phyloP scores from a whole-genome alignment of 768 basidiomycete genomes.

The Antrodiella citrinella region DNA sequence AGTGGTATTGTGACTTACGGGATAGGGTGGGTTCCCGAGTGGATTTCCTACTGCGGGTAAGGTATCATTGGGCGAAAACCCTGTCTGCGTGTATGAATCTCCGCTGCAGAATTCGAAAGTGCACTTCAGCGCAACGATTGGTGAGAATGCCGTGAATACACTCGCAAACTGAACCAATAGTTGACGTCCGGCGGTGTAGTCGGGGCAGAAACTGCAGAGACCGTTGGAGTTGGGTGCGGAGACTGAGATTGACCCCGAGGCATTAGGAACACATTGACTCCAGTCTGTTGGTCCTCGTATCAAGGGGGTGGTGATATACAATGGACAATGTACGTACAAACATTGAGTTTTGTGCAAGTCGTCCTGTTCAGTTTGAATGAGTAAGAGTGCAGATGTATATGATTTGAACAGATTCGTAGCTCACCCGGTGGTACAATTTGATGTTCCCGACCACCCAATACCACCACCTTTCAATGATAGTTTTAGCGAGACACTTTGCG shows the following conservation, averaged over 20 bases:
- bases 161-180: conserved; percentile 55
- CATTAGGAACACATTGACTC: conserved; percentile 33
- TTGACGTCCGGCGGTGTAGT: conserved; percentile 23
- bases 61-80: conserved; percentile 33
- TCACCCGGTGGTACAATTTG: conserved; percentile 34
- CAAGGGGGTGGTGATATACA: not conserved
- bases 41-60: conserved; percentile 39
- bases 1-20: too few relatives aligned
- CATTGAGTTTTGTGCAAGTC: conserved; percentile 20
- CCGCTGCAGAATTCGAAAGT: conserved; percentile 27
- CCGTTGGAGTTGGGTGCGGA: conserved; percentile 4
- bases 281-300: not conserved
- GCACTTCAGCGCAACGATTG: not conserved
- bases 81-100: conserved; percentile 53
- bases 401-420: conserved; percentile 1
- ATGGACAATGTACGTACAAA: conserved; percentile 24
- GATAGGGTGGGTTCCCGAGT: conserved; percentile 46
- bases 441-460: conserved; percentile 33
- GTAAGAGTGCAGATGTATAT: not conserved
- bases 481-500: not conserved
- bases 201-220: conserved; percentile 15
- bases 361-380: conserved; percentile 7
- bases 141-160: not conserved
- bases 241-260: conserved; percentile 17
- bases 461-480: conserved; percentile 16